These are phyloP conservation scores for Syncephalis plumigaleata DNA, from an alignment of 371 early-diverging fungal genomes.

Conservation along the genomic window DNA sequence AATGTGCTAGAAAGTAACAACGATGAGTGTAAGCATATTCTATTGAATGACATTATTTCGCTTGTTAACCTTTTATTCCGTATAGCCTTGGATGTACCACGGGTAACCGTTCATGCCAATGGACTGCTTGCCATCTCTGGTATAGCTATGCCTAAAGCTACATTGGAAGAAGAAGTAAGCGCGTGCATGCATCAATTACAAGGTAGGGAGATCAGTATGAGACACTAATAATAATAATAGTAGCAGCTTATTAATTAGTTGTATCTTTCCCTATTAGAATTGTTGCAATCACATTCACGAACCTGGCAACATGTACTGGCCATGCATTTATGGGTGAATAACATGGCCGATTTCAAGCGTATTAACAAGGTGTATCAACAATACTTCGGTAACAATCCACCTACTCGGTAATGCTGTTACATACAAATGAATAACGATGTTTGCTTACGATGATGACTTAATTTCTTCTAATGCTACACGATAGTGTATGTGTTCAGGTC, in stretches of 20 bases:
- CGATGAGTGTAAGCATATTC: too few species aligned
- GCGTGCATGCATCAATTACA: slow-evolving; percentile 6
- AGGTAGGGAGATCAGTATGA: slow-evolving; percentile 1
- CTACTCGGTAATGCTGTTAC: slow-evolving; percentile 36
- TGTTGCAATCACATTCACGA: not conserved
- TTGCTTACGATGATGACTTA: too few species aligned
- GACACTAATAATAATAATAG: not conserved
- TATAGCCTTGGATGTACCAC: not conserved
- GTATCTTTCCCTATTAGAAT: not conserved
- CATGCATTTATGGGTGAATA: slow-evolving; percentile 39
- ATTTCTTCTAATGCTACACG: slow-evolving; percentile 2
- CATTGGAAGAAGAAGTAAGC: slow-evolving; percentile 6
- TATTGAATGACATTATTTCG: too few species aligned
- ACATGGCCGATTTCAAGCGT: slow-evolving; percentile 39
- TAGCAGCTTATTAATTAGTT: not conserved
- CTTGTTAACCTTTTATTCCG: too few species aligned
- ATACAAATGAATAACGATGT: too few species aligned
- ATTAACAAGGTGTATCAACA: slow-evolving; percentile 39
- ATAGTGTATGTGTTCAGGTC: slow-evolving; percentile 34
- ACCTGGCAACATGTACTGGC: slow-evolving; percentile 29
- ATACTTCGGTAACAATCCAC: slow-evolving; percentile 49
- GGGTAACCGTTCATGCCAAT: slow-evolving; percentile 3
- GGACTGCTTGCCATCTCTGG: not conserved
- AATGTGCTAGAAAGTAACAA: too few species aligned
- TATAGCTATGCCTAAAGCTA: not conserved